Evolutionary conservation across 2,329 filamentous ascomycete genomes (phyloP).

Genomic region (Dissoconium aciculare): DNA sequence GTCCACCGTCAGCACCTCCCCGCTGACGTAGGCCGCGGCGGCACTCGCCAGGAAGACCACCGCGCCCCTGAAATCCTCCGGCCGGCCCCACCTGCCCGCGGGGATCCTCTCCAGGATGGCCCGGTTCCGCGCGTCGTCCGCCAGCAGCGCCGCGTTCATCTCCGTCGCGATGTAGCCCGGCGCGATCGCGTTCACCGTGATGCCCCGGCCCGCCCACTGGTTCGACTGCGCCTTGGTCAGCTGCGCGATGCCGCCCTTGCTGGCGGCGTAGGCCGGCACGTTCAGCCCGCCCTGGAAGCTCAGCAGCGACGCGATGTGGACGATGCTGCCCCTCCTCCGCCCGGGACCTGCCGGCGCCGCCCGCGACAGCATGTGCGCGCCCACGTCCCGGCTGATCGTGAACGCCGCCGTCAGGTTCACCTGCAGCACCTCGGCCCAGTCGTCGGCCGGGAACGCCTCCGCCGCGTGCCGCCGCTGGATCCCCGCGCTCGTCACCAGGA

Average conservation of each 20-base stretch:
- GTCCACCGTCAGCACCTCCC: conserved; percentile 70
- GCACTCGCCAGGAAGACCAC: conserved; percentile 62
- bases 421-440: conserved; percentile 72
- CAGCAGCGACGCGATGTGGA: conserved; percentile 72
- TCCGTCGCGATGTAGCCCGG: conserved; percentile 88
- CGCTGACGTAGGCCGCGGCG: conserved; percentile 68
- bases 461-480: conserved; percentile 68
- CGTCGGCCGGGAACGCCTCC: conserved; percentile 57
- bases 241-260: conserved; percentile 73
- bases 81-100: conserved; percentile 64
- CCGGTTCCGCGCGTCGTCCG: conserved; percentile 51
- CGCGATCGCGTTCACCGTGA: conserved; percentile 78
- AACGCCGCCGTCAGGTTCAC: conserved; percentile 78
- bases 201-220: conserved; percentile 66
- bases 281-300: conserved; percentile 78
- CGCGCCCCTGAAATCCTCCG: conserved; percentile 78
- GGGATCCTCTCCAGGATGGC: conserved; percentile 72
- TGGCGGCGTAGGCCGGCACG: conserved; percentile 74
- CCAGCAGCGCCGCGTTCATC: conserved; percentile 75
- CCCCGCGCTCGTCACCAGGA: conserved; percentile 75
- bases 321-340: conserved; percentile 52
- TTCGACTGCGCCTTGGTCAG: conserved; percentile 74
- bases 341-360: conserved; percentile 26
- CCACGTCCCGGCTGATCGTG: conserved; percentile 59
- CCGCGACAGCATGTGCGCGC: conserved; percentile 59